Conservation (phyloP, 1,284 basidiomycete species). For the Phellinidium pouzarii region DNA sequence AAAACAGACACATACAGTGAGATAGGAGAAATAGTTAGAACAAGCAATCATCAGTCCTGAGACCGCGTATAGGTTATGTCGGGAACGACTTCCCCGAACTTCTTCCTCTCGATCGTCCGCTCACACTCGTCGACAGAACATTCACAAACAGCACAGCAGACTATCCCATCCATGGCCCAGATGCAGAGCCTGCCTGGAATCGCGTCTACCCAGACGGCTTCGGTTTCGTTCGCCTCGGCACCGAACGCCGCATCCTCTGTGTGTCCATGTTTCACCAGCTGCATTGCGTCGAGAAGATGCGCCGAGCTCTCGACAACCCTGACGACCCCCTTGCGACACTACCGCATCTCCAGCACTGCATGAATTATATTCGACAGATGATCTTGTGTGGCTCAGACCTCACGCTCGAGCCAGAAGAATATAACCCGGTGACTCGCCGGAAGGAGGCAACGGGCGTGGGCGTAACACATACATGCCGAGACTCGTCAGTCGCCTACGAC, state of each 20-base stretch:
- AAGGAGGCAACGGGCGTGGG: conserved; percentile 9
- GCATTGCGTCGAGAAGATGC: conserved; percentile 29
- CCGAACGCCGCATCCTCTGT: conserved; percentile 16
- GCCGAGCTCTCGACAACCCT: conserved; percentile 21
- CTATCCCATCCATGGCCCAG: conserved; percentile 16
- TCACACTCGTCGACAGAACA: conserved; percentile 3
- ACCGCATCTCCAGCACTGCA: conserved; percentile 29
- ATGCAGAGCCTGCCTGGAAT: conserved; percentile 11
- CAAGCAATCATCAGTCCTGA: not conserved
- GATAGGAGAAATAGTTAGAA: not conserved
- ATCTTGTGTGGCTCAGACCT: conserved; percentile 17
- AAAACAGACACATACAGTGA: conserved; percentile 13
- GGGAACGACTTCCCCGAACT: conserved; percentile 16
- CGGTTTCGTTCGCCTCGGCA: conserved; percentile 19
- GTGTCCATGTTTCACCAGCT: conserved; percentile 31
- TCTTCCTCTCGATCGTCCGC: conserved; percentile 6
- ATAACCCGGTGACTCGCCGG: not conserved
- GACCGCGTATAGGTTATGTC: conserved; percentile 6
- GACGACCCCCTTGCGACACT: conserved; percentile 15
- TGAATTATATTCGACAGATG: conserved; percentile 20
- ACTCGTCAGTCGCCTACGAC: conserved; percentile 17
- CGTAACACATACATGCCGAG: conserved; percentile 16
- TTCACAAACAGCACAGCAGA: conserved; percentile 15
- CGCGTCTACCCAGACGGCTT: conserved; percentile 15
- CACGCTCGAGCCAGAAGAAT: conserved; percentile 15